Evolutionary conservation across 2,329 filamentous ascomycete genomes (phyloP).

Genomic region (Lecanicillium sp.): DNA sequence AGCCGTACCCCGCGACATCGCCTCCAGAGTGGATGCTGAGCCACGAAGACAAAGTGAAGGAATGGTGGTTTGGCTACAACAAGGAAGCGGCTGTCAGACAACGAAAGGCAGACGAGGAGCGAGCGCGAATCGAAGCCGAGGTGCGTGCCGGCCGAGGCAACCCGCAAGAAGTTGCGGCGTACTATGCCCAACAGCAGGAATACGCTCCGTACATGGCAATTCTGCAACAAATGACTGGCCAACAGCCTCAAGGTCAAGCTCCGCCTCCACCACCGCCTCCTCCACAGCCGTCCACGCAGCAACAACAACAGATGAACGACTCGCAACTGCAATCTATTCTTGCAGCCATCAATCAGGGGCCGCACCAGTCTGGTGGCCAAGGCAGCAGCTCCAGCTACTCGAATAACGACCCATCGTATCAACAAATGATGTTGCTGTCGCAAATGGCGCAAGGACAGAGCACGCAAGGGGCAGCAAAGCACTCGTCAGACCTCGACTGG

Average conservation of each 20-base stretch:
- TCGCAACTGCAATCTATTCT: slow-evolving; percentile 35
- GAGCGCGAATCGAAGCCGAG: slow-evolving; percentile 24
- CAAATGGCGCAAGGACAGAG: slow-evolving; percentile 27
- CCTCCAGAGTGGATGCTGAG: slow-evolving; percentile 44
- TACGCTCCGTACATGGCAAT: slow-evolving; percentile 34
- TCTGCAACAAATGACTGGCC: slow-evolving; percentile 30
- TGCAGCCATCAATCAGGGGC: slow-evolving; percentile 31
- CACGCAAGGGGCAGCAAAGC: slow-evolving; percentile 13
- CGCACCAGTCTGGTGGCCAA: slow-evolving; percentile 15
- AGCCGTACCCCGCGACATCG: slow-evolving; percentile 40
- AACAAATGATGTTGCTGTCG: slow-evolving; percentile 29
- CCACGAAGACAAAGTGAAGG: slow-evolving; percentile 35
- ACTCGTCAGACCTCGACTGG: slow-evolving; percentile 25
- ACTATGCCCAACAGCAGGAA: slow-evolving; percentile 32
- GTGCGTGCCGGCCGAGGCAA: slow-evolving; percentile 17
- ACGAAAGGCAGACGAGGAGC: slow-evolving; percentile 29
- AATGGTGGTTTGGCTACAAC: slow-evolving; percentile 45
- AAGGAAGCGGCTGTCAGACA: slow-evolving; percentile 29
- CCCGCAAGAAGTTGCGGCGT: slow-evolving; percentile 27
- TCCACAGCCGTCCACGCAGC: slow-evolving; percentile 8
- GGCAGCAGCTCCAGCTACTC: slow-evolving; percentile 9
- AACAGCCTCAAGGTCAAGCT: slow-evolving; percentile 16
- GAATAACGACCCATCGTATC: slow-evolving; percentile 28
- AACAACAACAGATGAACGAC: slow-evolving; percentile 23
- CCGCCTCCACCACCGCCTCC: slow-evolving; percentile 14